phyloP scores from a whole-genome alignment of 1,139 yeast species.

The Hyphopichia fennica region DNA sequence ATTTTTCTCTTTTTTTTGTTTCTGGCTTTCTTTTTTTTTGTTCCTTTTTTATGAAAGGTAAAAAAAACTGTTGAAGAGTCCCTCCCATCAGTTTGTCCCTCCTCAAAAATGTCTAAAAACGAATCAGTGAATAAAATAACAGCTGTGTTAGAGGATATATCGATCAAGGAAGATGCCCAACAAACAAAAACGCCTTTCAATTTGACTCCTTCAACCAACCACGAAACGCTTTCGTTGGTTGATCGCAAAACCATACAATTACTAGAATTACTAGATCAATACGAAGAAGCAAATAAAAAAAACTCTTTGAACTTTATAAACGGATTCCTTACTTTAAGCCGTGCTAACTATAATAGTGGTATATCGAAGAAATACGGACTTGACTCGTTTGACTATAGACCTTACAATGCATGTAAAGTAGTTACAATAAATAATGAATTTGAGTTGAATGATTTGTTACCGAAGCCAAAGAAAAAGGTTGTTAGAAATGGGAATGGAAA shows the following conservation, averaged over 20 bases:
- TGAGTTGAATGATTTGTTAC: background rate
- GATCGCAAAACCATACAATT: conserved; percentile 23
- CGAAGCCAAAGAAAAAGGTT: background rate
- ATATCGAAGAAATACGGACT: conserved; percentile 21
- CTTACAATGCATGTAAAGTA: conserved; percentile 24
- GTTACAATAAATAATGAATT: background rate
- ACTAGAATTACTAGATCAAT: conserved; percentile 27
- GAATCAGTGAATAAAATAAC: conserved; percentile 7
- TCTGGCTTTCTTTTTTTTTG: no score
- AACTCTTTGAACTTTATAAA: conserved; percentile 23
- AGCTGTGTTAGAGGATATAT: conserved; percentile 14
- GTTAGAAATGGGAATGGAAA: background rate
- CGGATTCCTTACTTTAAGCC: conserved; percentile 37
- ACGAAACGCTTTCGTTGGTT: conserved; percentile 5
- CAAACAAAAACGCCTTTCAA: background rate
- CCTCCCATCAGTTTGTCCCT: no score
- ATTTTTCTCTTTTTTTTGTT: no score
- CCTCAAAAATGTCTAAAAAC: background rate
- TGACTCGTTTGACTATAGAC: conserved; percentile 29
- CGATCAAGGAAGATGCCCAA: conserved; percentile 7
- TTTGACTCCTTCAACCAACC: background rate
- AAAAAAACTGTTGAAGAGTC: no score
- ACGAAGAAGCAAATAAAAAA: conserved; percentile 24
- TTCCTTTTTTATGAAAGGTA: no score
- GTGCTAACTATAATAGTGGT: conserved; percentile 35